These are phyloP conservation scores for Apiosordaria backusii DNA, from an alignment of 495 filamentous ascomycete genomes.

Conservation along the genomic window DNA sequence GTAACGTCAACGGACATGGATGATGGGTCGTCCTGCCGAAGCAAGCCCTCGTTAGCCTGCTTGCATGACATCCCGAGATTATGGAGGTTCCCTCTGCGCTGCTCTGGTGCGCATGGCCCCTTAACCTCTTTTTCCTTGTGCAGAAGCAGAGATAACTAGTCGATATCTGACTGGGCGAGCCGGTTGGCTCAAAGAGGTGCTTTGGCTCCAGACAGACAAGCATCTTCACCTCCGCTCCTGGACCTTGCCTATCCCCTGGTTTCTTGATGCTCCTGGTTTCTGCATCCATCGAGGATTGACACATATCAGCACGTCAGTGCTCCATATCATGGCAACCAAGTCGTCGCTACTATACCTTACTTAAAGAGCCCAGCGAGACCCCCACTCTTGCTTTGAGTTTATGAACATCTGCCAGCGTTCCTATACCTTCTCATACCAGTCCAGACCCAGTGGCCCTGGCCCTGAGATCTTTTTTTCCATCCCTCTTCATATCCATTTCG, in stretches of 20 bases:
- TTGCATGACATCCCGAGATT: conserved; percentile 36
- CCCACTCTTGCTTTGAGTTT: conserved; percentile 17
- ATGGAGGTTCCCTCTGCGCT: conserved; percentile 22
- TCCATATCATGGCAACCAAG: conserved; percentile 30
- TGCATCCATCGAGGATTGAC: conserved; percentile 28
- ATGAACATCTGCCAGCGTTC: conserved; percentile 19
- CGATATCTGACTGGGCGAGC: conserved; percentile 33
- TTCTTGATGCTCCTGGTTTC: conserved; percentile 12
- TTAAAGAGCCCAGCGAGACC: conserved; percentile 31
- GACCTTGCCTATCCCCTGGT: conserved; percentile 22
- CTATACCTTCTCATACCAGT: conserved; percentile 16
- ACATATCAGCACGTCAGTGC: conserved; percentile 31
- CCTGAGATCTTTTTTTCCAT: background rate
- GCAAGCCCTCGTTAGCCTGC: conserved; percentile 27
- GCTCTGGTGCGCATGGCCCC: conserved; percentile 22
- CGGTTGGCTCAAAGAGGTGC: conserved; percentile 14
- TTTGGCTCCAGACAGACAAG: conserved; percentile 18
- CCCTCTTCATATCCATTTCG: conserved; percentile 4
- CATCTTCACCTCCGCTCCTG: conserved; percentile 25
- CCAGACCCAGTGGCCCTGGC: background rate
- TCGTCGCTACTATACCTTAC: conserved; percentile 31
- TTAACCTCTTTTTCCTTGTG: conserved; percentile 16
- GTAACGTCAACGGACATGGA: conserved; percentile 30
- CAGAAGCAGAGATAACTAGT: conserved; percentile 32
- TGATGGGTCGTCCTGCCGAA: conserved; percentile 30